Conservation (phyloP, 257 asterid species). For the Solanum clarkiae region DNA sequence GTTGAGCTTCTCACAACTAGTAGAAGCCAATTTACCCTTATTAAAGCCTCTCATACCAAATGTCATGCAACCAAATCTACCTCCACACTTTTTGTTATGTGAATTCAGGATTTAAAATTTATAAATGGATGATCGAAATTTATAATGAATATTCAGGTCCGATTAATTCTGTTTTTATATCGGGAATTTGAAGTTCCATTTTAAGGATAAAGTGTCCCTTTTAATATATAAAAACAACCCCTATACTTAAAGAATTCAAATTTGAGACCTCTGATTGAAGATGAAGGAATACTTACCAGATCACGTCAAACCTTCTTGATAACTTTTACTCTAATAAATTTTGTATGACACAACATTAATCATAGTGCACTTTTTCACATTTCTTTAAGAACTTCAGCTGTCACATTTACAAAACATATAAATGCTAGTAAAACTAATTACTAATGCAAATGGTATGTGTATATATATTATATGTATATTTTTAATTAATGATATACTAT, state of each 20-base stretch:
- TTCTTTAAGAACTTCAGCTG: neutral
- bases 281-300: neutral
- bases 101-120: neutral
- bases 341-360: neutral
- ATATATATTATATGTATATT: neutral
- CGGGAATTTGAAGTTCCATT: neutral
- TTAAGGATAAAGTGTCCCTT: neutral
- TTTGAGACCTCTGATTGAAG: accelerated
- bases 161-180: accelerated
- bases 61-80: neutral
- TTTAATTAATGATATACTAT: neutral
- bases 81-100: accelerated
- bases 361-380: slow-evolving; percentile 1
- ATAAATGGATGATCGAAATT: neutral
- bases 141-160: too few species aligned
- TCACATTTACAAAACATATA: neutral
- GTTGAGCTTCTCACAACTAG: neutral
- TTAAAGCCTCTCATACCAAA: neutral
- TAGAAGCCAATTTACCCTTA: neutral
- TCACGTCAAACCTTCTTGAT: accelerated
- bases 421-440: neutral
- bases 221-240: too few species aligned
- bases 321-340: neutral
- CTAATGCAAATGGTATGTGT: neutral
- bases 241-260: neutral